Evolutionary conservation across 2,329 filamentous ascomycete genomes (phyloP), one percentile per base, ranked within the genome.

Genomic region (Pezizomycotina sp.): DNA sequence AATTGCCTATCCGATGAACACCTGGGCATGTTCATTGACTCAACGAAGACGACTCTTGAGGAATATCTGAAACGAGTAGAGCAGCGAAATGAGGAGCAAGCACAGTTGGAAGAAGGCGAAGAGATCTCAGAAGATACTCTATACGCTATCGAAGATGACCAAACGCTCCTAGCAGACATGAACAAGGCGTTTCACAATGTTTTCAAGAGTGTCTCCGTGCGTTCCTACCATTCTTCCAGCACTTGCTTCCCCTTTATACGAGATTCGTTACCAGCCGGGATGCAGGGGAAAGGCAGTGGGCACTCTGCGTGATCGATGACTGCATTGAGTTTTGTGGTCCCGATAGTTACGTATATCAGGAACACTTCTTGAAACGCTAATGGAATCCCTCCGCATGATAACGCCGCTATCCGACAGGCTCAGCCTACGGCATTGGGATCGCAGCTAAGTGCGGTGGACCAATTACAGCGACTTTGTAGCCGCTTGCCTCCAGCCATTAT

Each of bases 111-210:
- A 34, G 86, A 95, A 39, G 84, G 77, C 10, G 86, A 93, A 47
- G 84, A 93, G 52, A 76, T 89, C 42, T 76, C 76, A 10, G 79
- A 93, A 50, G 86, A 93, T 34, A 71, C 76, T 27, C 66, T 91
- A 20, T 77, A 91, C 50, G 89, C 86, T 8, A 84, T 98, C 30
- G 89, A 98, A 57, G 89, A 98, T 50, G 89, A 98, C 55, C 86
- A 95, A 60, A 92, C 83, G 14, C 67, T 98, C 12, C 68, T 98
- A 27, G 92, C 84, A 2, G 89, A 98, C 55, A 98, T 98, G 89
- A 98, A 98, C 71, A 98, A 98, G 65, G 86, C 89, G 1, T 98
- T 92, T 69, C 89, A 98, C 60, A 86, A 83, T 43, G 82, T 98
- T 48, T 98, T 98, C 68, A 95, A 95, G 65, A 84, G 92, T 61